Conservation (phyloP, 2,329 filamentous ascomycete genomes). For the Apiospora saccharicola region DNA sequence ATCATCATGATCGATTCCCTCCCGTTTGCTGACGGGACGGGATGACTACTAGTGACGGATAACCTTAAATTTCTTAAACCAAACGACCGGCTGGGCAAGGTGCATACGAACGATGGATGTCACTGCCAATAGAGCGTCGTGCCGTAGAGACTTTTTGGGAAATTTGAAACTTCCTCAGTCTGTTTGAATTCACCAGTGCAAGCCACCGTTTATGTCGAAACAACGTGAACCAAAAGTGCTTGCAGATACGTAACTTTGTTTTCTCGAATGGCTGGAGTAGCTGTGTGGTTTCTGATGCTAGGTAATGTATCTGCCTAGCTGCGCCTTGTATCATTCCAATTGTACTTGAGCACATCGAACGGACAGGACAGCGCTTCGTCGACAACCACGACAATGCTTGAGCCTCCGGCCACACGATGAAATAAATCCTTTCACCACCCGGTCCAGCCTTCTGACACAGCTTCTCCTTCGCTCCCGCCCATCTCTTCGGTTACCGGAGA, state of each 20-base stretch:
- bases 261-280: neutral
- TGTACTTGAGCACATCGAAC: neutral
- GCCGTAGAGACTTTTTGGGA: neutral
- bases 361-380: neutral
- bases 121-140: neutral
- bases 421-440: neutral
- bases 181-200: neutral
- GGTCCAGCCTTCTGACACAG: neutral
- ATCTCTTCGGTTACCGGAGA: neutral
- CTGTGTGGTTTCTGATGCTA: neutral
- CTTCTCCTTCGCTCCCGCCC: neutral
- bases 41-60: neutral
- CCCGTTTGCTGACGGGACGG: neutral
- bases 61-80: neutral
- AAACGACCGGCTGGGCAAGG: neutral
- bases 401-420: neutral
- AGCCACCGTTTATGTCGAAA: neutral
- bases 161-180: neutral
- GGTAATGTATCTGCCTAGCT: neutral
- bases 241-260: constrained; percentile 3
- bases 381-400: neutral
- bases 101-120: neutral
- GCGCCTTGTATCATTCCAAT: neutral
- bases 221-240: constrained; percentile 9
- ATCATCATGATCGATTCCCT: neutral